phyloP scores from a whole-genome alignment of 2,329 filamentous ascomycete genomes.

The Fusarium sp. region DNA sequence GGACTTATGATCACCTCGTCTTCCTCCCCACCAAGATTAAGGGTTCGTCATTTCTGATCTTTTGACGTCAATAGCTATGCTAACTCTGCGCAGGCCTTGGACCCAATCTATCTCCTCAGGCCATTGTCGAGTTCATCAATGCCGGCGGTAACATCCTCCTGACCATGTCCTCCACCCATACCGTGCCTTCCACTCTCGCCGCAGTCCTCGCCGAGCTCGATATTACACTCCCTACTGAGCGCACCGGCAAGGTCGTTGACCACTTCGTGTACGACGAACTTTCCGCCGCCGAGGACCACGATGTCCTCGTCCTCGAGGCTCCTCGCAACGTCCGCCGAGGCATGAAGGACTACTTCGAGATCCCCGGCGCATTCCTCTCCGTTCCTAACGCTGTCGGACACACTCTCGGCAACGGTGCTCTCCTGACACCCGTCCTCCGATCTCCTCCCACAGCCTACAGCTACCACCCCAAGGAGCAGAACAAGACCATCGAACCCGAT shows the following conservation, averaged over 20 bases:
- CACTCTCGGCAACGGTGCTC: constrained; percentile 79
- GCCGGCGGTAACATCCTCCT: constrained; percentile 91
- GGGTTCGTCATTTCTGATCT: constrained; percentile 64
- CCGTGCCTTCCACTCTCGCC: constrained; percentile 78
- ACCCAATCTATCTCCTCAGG: constrained; percentile 85
- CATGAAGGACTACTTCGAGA: constrained; percentile 80
- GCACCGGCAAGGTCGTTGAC: constrained; percentile 87
- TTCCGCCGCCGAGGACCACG: constrained; percentile 84
- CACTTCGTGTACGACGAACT: constrained; percentile 92
- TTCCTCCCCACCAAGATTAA: constrained; percentile 92
- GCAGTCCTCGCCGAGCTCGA: constrained; percentile 89
- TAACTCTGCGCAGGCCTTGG: constrained; percentile 74
- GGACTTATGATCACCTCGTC: constrained; percentile 90
- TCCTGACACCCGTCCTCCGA: constrained; percentile 84
- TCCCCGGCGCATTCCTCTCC: constrained; percentile 72
- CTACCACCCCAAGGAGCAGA: constrained; percentile 92
- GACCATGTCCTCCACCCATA: constrained; percentile 78
- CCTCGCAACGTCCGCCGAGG: constrained; percentile 74
- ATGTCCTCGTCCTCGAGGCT: constrained; percentile 83
- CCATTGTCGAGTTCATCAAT: constrained; percentile 91
- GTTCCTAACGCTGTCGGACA: constrained; percentile 86
- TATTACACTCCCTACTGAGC: constrained; percentile 86
- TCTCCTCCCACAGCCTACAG: constrained; percentile 89
- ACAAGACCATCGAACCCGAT: constrained; percentile 71
- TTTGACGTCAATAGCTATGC: neutral